Evolutionary conservation across 2,329 filamentous ascomycete species (phyloP).

Genomic region (Cryphonectria naterciae): DNA sequence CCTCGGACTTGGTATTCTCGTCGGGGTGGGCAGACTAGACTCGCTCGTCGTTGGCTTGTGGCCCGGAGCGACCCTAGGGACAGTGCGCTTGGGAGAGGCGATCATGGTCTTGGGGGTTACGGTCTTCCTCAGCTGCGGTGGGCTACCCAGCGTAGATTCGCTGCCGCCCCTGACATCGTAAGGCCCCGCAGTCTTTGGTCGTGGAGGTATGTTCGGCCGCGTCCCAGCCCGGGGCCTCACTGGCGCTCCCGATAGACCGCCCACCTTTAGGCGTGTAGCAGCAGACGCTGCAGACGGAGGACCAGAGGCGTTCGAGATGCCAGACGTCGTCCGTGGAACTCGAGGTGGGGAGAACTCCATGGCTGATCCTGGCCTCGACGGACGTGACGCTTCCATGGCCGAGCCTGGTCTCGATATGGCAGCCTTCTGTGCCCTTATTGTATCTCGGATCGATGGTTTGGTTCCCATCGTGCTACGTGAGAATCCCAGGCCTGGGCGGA

Average conservation of each 20-base stretch:
- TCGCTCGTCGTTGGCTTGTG: conserved; percentile 57
- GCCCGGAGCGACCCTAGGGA: conserved; percentile 49
- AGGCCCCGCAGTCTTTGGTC: conserved; percentile 67
- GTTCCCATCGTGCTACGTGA: conserved; percentile 65
- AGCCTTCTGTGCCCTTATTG: conserved; percentile 81
- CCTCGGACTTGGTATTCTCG: conserved; percentile 41
- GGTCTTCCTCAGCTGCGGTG: conserved; percentile 45
- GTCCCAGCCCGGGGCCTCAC: conserved; percentile 61
- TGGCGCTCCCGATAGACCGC: conserved; percentile 63
- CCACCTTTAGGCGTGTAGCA: conserved; percentile 48
- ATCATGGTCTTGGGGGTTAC: conserved; percentile 56
- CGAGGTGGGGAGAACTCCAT: conserved; percentile 64
- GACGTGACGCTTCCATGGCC: conserved; percentile 55
- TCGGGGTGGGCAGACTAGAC: conserved; percentile 53
- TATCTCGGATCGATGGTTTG: conserved; percentile 75
- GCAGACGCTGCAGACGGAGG: conserved; percentile 38
- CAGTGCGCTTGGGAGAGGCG: conserved; percentile 57
- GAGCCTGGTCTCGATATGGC: conserved; percentile 32
- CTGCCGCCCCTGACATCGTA: conserved; percentile 59
- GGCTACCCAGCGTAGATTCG: conserved; percentile 20
- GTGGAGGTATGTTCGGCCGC: conserved; percentile 59
- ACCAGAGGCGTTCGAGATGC: conserved; percentile 39
- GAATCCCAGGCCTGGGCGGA: conserved; percentile 61
- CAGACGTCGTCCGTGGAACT: conserved; percentile 44
- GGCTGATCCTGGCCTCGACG: conserved; percentile 63